Evolutionary conservation across 257 asterid genomes (phyloP).

Genomic region (Nicotiana noctiflora): DNA sequence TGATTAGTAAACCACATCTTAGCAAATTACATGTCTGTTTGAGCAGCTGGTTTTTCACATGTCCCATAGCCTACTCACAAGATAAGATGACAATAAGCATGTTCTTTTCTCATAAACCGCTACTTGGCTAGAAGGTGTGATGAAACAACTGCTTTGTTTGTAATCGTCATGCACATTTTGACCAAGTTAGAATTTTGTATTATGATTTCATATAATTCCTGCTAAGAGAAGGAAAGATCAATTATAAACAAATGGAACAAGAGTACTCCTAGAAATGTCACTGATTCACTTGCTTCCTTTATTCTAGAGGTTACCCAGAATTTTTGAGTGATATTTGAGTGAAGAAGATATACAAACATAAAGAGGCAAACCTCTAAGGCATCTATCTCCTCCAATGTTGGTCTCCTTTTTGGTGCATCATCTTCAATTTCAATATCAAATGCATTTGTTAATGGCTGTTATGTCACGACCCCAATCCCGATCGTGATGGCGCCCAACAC

Average conservation of each 20-base stretch:
- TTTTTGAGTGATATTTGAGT: not conserved
- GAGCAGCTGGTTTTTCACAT: not conserved
- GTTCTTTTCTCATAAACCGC: not conserved
- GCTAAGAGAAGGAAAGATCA: not conserved
- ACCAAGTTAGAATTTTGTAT: not conserved
- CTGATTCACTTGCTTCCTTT: not conserved
- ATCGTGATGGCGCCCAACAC: no score
- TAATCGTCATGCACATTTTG: not conserved
- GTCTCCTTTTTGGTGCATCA: slow-evolving; percentile 76
- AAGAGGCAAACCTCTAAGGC: slow-evolving; percentile 72
- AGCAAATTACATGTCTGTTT: not conserved
- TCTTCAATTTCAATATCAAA: slow-evolving; percentile 70
- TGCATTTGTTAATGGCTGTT: slow-evolving; percentile 31
- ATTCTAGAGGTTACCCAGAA: not conserved
- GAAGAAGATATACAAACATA: no score
- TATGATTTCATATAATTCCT: not conserved
- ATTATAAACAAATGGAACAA: not conserved
- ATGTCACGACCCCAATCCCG: no score
- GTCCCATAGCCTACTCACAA: not conserved
- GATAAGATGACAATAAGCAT: not conserved
- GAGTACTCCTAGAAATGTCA: not conserved
- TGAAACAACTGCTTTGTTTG: not conserved
- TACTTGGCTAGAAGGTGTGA: not conserved
- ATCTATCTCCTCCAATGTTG: slow-evolving; percentile 93
- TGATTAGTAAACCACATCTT: not conserved